phyloP scores from a whole-genome alignment of 2,329 filamentous ascomycete genomes.

The Onygenales sp. region DNA sequence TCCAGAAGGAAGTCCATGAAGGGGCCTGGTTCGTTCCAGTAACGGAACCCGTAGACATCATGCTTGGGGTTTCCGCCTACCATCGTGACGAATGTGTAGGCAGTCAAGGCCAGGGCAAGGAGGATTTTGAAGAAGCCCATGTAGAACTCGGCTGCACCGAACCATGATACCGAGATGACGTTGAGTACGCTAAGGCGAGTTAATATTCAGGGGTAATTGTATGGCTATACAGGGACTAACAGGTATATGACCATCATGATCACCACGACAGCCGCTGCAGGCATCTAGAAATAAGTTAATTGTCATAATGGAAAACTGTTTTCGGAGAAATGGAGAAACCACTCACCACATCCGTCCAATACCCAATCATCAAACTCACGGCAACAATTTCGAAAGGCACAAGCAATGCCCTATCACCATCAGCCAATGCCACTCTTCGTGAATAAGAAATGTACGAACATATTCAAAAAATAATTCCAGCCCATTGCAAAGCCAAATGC shows the following conservation, averaged over 20 bases:
- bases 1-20: constrained; percentile 55
- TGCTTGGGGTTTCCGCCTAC: constrained; percentile 64
- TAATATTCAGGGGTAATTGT: neutral
- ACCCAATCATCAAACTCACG: constrained; percentile 31
- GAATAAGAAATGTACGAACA: constrained; percentile 28
- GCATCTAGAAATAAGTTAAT: no score
- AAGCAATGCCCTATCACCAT: constrained; percentile 24
- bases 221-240: neutral
- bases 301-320: no score
- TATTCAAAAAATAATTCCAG: constrained; percentile 39
- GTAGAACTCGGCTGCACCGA: constrained; percentile 52
- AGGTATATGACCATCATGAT: constrained; percentile 23
- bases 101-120: constrained; percentile 52
- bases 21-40: constrained; percentile 48
- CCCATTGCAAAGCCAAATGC: constrained; percentile 36
- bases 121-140: constrained; percentile 34
- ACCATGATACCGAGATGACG: constrained; percentile 58
- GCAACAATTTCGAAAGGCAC: constrained; percentile 36
- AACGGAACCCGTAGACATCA: constrained; percentile 61
- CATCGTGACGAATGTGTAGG: constrained; percentile 68
- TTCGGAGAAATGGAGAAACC: neutral
- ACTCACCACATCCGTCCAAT: constrained; percentile 19
- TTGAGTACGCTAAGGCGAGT: constrained; percentile 45
- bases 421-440: constrained; percentile 25
- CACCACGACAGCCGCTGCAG: constrained; percentile 25